Percentiles rank a stretch among this genome's conserved stretches.
Conservation (phyloP, 2,329 filamentous ascomycete genomes). For the Diaporthe amygdali region DNA sequence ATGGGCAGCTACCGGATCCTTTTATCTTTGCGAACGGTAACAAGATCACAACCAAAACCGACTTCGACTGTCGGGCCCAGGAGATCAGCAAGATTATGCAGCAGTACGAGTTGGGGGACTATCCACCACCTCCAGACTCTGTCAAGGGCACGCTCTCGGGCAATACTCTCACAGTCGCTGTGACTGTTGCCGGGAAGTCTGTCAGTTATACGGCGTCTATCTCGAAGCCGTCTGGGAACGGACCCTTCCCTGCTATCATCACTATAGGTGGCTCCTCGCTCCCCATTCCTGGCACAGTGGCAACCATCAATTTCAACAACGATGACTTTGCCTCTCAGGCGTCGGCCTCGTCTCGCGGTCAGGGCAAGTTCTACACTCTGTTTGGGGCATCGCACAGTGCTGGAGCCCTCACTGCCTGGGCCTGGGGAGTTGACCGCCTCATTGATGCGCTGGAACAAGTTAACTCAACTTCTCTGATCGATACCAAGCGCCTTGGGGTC, state of each 20-base stretch:
- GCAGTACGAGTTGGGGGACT: constrained; percentile 56
- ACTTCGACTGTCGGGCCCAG: constrained; percentile 53
- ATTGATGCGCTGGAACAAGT: constrained; percentile 64
- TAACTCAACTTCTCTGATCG: constrained; percentile 50
- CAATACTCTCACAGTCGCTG: constrained; percentile 48
- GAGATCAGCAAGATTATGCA: constrained; percentile 55
- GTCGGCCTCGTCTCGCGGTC: constrained; percentile 52
- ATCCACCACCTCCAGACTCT: constrained; percentile 50
- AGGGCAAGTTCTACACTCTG: constrained; percentile 64
- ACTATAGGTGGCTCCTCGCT: constrained; percentile 59
- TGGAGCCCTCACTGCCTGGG: constrained; percentile 66
- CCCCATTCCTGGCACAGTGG: constrained; percentile 59
- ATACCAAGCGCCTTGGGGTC: constrained; percentile 56
- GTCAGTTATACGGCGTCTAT: constrained; percentile 51
- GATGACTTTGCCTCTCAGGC: constrained; percentile 60
- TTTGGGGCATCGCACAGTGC: constrained; percentile 61
- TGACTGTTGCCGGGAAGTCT: constrained; percentile 49
- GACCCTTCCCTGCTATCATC: constrained; percentile 62
- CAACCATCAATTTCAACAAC: constrained; percentile 64
- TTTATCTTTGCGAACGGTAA: constrained; percentile 50
- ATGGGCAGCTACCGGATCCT: constrained; percentile 50
- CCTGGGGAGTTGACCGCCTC: constrained; percentile 66
- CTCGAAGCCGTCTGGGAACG: constrained; percentile 46
- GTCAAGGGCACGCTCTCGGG: constrained; percentile 51
- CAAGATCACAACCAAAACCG: constrained; percentile 48